These are phyloP conservation scores for Sporothrix pseudoabietina DNA, from an alignment of 2,329 filamentous ascomycete species.

Conservation along the genomic window DNA sequence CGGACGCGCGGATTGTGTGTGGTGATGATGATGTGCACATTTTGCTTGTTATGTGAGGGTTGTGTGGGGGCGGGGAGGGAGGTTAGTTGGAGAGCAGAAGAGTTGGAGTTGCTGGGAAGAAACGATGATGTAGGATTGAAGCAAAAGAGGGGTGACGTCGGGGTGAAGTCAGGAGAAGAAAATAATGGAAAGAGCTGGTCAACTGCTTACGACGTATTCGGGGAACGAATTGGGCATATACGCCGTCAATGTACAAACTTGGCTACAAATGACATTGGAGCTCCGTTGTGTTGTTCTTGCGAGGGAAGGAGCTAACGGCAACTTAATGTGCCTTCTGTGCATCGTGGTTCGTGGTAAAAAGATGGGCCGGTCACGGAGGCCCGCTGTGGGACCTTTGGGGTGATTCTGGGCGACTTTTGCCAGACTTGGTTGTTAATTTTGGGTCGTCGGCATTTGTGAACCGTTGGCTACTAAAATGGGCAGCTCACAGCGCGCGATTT, in stretches of 20 bases:
- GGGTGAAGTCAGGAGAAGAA: neutral
- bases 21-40: conserved; percentile 7
- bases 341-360: conserved; percentile 30
- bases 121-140: neutral
- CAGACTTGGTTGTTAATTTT: too few relatives aligned
- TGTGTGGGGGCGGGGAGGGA: neutral
- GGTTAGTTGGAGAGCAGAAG: neutral
- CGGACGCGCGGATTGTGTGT: conserved; percentile 45
- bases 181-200: neutral
- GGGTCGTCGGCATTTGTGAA: neutral
- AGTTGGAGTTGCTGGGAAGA: neutral
- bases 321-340: neutral
- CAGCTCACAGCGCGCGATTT: neutral
- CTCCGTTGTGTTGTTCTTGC: neutral
- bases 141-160: neutral
- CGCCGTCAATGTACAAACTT: neutral
- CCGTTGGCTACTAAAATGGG: neutral
- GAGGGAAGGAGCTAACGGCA: conserved; percentile 5
- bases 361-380: conserved; percentile 29
- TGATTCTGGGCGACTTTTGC: neutral
- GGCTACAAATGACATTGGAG: neutral
- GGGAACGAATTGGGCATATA: neutral
- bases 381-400: conserved; percentile 11
- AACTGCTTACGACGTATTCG: neutral
- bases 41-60: neutral